These are phyloP conservation scores for Gypsophila paniculata DNA, from an alignment of 179 eudicot genomes.

Conservation along the genomic window DNA sequence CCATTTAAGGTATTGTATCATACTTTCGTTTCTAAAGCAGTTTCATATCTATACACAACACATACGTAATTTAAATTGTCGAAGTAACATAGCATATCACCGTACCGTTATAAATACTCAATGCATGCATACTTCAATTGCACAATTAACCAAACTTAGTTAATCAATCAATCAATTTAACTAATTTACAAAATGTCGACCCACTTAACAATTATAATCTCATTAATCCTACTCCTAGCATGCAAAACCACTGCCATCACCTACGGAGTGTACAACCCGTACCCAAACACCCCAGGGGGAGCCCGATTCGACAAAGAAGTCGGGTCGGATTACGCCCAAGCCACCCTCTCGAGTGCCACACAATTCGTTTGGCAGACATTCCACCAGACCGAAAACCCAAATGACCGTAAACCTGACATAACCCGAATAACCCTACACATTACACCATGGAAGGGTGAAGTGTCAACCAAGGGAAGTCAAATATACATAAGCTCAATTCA, in stretches of 20 bases:
- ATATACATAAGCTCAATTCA: slow-evolving; percentile 37
- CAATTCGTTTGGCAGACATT: slow-evolving; percentile 49
- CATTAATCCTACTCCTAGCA: neutral
- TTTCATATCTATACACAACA: neutral
- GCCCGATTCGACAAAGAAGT: slow-evolving; percentile 39
- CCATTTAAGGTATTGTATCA: neutral
- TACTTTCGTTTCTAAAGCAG: neutral
- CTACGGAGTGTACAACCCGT: slow-evolving; percentile 12
- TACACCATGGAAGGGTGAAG: slow-evolving; percentile 31
- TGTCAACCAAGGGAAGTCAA: slow-evolving; percentile 21
- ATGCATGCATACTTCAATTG: neutral
- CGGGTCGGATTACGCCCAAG: slow-evolving; percentile 35
- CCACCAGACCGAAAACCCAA: slow-evolving; percentile 27
- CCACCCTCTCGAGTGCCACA: slow-evolving; percentile 35
- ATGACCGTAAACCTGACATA: slow-evolving; percentile 36
- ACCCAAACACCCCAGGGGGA: slow-evolving; percentile 42
- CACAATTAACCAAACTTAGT: no score
- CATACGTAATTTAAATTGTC: neutral
- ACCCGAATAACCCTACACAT: slow-evolving; percentile 25
- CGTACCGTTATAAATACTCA: neutral
- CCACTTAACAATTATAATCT: neutral
- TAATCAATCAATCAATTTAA: neutral
- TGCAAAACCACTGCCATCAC: slow-evolving; percentile 14
- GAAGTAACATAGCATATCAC: neutral
- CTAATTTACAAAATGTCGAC: slow-evolving; percentile 4